Evolutionary conservation across 176 grass and related monocot genomes (phyloP), one percentile per base, ranked within the genome.

Genomic region (Rhynchospora breviuscula): DNA sequence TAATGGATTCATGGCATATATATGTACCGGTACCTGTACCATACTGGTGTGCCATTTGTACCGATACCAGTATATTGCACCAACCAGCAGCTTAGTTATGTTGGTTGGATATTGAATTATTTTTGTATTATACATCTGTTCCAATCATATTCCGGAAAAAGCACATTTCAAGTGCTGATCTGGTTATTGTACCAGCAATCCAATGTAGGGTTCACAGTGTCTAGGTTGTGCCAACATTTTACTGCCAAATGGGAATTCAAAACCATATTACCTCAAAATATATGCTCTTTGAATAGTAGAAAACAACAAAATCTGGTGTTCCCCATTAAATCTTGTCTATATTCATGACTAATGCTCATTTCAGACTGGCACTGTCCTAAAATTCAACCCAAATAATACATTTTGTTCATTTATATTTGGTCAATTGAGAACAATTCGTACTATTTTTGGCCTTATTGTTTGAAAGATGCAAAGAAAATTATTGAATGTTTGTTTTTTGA

Each of bases 331-430:
- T 63, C 26, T 63, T 81, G 54, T 63, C 54, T 43, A 48, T 54
- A 56, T 77, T 54, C 47, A 13, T 56, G 23, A 22, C 72, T 14
- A 54, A 54, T 78, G 47, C 23, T 47, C 3, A 29, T 60, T 58
- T 79, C 26, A 63, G 45, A 65, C 53, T 82, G 80, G 31, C 59
- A 82, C 11, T 82, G 13, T 33, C n/a, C 4, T 17, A 23, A 18
- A 82, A 51, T 82, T 66, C 45, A 82, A 82, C 80, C 9, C 40
- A 82, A 65, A 81, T 81, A 81, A 63, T 81, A 63, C 79, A 62
- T 19, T 12, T 58, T 80, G 15, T 45, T 79, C 26, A 18, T 49
- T 52, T 25, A 67, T 67, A 10, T 18, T 67, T 82, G 14, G 63
- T 82, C 80, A 67, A 51, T 82, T 67, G 80, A 82, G n/a, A 82